Evolutionary conservation across 2,329 filamentous ascomycete species (phyloP).

Genomic region (Aspergillus calidoustus): DNA sequence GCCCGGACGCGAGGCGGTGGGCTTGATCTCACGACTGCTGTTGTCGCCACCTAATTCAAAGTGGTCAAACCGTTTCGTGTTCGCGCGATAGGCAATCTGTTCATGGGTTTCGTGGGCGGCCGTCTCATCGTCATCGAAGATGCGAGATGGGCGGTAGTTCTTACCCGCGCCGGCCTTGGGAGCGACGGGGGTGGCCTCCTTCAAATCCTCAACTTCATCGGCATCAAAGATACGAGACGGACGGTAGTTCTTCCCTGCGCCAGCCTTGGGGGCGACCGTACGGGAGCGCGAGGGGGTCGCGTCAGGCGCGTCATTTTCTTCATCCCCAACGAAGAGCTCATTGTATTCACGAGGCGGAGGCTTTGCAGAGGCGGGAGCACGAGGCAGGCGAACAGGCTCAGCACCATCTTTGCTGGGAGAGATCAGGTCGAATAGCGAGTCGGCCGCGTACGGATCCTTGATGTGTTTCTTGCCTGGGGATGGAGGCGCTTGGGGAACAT

Average conservation of each 20-base stretch:
- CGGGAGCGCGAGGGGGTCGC: constrained; percentile 30
- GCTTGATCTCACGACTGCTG: constrained; percentile 33
- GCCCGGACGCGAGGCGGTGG: constrained; percentile 32
- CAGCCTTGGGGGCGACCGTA: constrained; percentile 50
- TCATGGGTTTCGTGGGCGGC: constrained; percentile 44
- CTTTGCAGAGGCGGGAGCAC: constrained; percentile 68
- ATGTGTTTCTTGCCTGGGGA: constrained; percentile 48
- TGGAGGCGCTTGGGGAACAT: constrained; percentile 16
- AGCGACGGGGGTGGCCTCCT: constrained; percentile 33
- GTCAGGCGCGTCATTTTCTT: constrained; percentile 37
- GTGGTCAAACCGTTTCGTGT: constrained; percentile 81
- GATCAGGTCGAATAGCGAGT: constrained; percentile 72
- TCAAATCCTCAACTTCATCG: constrained; percentile 26
- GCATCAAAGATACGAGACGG: constrained; percentile 61
- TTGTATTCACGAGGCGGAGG: constrained; percentile 68
- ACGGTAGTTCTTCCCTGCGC: constrained; percentile 55
- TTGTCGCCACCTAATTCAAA: constrained; percentile 43
- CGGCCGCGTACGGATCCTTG: constrained; percentile 49
- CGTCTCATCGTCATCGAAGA: constrained; percentile 66
- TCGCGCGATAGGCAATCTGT: constrained; percentile 59
- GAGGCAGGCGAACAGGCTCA: constrained; percentile 63
- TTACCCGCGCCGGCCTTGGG: constrained; percentile 63
- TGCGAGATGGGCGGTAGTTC: constrained; percentile 65
- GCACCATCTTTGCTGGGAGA: constrained; percentile 57
- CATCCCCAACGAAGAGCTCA: constrained; percentile 68